A percentile compares a stretch with the other conserved stretches of the same genome.
These are phyloP conservation scores for Microbotryomycetes sp. DNA, from an alignment of 1,284 basidiomycete species.

Conservation along the genomic window DNA sequence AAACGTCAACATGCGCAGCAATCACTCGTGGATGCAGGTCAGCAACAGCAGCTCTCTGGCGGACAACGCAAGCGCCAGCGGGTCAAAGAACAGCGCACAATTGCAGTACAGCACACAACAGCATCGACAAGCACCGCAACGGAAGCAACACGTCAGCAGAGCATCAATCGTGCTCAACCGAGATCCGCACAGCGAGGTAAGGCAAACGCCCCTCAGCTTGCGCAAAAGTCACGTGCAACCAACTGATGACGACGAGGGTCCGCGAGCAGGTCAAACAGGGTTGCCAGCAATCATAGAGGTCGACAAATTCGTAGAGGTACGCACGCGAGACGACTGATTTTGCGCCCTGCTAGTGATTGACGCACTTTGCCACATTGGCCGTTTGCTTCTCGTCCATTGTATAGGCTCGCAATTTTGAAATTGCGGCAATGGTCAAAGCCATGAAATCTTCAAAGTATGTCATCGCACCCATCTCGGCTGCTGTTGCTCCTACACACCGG, in stretches of 20 bases:
- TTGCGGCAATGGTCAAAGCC: conserved; percentile 73
- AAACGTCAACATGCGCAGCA: too few relatives aligned
- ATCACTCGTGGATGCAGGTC: too few relatives aligned
- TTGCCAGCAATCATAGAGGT: conserved; percentile 72
- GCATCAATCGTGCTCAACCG: conserved; percentile 1
- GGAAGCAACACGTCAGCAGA: background rate
- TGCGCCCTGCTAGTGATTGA: too few relatives aligned
- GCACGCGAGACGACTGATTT: too few relatives aligned
- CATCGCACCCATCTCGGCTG: background rate
- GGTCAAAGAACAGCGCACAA: conserved; percentile 17
- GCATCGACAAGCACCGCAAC: background rate
- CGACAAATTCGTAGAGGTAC: conserved; percentile 75
- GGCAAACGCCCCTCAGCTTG: too few relatives aligned
- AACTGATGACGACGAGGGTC: too few relatives aligned
- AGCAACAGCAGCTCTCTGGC: conserved; percentile 44
- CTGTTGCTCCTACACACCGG: background rate
- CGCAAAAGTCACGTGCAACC: too few relatives aligned
- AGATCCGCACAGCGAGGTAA: conserved; percentile 12
- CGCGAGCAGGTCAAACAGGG: conserved; percentile 18
- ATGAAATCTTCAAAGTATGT: conserved; percentile 66
- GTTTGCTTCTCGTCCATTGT: too few relatives aligned
- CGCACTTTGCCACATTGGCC: too few relatives aligned
- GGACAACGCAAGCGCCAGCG: conserved; percentile 42
- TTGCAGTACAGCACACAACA: conserved; percentile 9
- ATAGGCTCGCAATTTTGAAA: conserved; percentile 77